A percentile compares a stretch with the other conserved stretches of the same genome.
phyloP scores from a whole-genome alignment of 495 filamentous ascomycete genomes.

The Xylaria flabelliformis region DNA sequence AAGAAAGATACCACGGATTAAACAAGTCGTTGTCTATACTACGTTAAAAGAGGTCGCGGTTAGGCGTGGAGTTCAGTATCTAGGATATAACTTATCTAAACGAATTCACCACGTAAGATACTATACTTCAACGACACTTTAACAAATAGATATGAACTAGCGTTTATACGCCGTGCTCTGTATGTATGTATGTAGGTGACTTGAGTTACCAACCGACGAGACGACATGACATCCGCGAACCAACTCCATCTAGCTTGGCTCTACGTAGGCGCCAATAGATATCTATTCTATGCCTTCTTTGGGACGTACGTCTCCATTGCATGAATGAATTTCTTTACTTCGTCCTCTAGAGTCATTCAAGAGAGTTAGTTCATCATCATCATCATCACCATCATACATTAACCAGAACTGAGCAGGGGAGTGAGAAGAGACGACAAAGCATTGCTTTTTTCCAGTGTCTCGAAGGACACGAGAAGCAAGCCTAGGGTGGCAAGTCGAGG shows the following conservation, averaged over 20 bases:
- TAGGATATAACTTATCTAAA: background rate
- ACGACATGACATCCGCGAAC: background rate
- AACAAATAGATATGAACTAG: background rate
- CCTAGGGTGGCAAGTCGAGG: too few relatives aligned
- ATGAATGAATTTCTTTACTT: conserved; percentile 24
- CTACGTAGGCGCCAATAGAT: background rate
- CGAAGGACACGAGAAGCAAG: background rate
- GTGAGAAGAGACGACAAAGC: background rate
- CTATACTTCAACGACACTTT: background rate
- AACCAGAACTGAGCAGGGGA: too few relatives aligned
- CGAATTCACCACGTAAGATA: background rate
- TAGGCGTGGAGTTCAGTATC: background rate
- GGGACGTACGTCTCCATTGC: conserved; percentile 25
- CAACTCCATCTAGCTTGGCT: background rate
- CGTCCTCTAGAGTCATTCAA: conserved; percentile 24
- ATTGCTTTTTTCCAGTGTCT: background rate
- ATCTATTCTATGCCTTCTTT: conserved; percentile 17
- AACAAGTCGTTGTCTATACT: conserved; percentile 7
- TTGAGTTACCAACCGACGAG: background rate
- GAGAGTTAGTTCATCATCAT: background rate
- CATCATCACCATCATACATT: background rate
- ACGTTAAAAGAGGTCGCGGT: background rate
- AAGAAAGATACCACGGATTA: background rate
- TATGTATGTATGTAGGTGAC: background rate
- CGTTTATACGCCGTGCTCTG: background rate